A percentile compares a stretch with the other conserved stretches of the same genome.
Evolutionary conservation across 2,329 filamentous ascomycete genomes (phyloP).

Genomic region (Orbilia quercus): DNA sequence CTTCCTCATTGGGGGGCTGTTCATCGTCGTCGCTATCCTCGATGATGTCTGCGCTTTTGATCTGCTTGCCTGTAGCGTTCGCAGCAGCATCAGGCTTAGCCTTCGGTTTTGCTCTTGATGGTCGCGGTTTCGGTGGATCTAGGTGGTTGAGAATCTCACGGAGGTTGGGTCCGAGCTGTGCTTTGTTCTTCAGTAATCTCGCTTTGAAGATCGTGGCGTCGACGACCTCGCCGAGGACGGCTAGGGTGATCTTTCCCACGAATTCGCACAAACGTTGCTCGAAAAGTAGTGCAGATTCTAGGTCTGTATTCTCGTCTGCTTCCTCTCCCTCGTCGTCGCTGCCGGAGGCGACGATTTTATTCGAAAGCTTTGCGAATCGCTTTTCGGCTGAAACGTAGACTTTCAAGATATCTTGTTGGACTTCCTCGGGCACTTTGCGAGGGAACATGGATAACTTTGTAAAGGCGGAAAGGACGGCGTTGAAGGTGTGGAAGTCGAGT

Average conservation of each 20-base stretch:
- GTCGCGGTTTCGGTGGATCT: constrained; percentile 65
- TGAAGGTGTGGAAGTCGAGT: constrained; percentile 83
- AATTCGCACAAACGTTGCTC: constrained; percentile 89
- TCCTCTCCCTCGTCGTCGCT: constrained; percentile 51
- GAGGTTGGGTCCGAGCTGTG: constrained; percentile 84
- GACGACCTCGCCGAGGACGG: constrained; percentile 78
- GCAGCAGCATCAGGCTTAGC: constrained; percentile 61
- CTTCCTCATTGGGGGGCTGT: constrained; percentile 63
- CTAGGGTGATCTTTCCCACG: constrained; percentile 84
- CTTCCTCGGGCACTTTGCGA: constrained; percentile 74
- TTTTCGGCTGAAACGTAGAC: constrained; percentile 83
- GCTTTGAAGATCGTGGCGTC: constrained; percentile 75
- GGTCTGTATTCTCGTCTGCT: constrained; percentile 33
- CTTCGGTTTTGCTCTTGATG: constrained; percentile 70
- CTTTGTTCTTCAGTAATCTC: constrained; percentile 80
- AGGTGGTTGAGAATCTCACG: constrained; percentile 84
- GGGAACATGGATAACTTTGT: constrained; percentile 65
- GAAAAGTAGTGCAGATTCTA: constrained; percentile 63
- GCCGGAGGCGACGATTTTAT: constrained; percentile 64
- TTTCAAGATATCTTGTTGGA: constrained; percentile 75
- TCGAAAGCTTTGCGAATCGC: constrained; percentile 76
- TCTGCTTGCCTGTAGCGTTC: constrained; percentile 64
- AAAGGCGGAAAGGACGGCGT: constrained; percentile 75
- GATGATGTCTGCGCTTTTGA: constrained; percentile 63
- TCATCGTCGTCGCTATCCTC: constrained; percentile 65